Conservation (phyloP, 2,329 filamentous ascomycete species). For the Aureobasidium sp. region DNA sequence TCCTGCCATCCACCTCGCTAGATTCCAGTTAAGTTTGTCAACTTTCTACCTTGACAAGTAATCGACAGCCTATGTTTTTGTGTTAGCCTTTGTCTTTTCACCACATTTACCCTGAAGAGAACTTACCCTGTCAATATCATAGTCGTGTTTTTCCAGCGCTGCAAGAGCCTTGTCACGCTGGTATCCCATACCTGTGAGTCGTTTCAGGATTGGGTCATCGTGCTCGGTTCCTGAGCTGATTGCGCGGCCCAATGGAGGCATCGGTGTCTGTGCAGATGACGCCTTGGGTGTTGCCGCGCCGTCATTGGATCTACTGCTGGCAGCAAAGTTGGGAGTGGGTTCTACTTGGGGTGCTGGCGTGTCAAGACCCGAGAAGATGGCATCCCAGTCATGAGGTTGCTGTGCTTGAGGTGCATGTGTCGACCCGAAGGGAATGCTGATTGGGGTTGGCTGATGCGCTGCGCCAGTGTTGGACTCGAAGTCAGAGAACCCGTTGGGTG, state of each 20-base stretch:
- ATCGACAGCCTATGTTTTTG: slow-evolving; percentile 15
- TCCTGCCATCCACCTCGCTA: slow-evolving; percentile 6
- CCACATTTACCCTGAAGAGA: background rate
- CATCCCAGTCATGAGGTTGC: slow-evolving; percentile 77
- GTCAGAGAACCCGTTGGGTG: slow-evolving; percentile 25
- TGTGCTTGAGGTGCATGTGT: slow-evolving; percentile 26
- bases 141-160: slow-evolving; percentile 90
- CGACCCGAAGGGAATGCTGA: slow-evolving; percentile 15
- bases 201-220: slow-evolving; percentile 86
- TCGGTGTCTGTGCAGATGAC: slow-evolving; percentile 10
- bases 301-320: slow-evolving; percentile 11
- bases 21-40: slow-evolving; percentile 6
- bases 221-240: slow-evolving; percentile 68
- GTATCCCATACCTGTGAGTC: slow-evolving; percentile 86
- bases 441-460: slow-evolving; percentile 23
- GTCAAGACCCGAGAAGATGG: slow-evolving; percentile 79
- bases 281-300: slow-evolving; percentile 18
- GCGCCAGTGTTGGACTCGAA: slow-evolving; percentile 20
- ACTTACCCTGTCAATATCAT: slow-evolving; percentile 87
- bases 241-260: slow-evolving; percentile 55
- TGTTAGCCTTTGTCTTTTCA: slow-evolving; percentile 4
- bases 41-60: slow-evolving; percentile 16
- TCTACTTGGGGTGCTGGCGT: slow-evolving; percentile 31
- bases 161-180: slow-evolving; percentile 62
- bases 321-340: background rate